Base-by-base conservation (phyloP, 1,284 basidiomycete genomes). In the Peniophora sp. region DNA sequence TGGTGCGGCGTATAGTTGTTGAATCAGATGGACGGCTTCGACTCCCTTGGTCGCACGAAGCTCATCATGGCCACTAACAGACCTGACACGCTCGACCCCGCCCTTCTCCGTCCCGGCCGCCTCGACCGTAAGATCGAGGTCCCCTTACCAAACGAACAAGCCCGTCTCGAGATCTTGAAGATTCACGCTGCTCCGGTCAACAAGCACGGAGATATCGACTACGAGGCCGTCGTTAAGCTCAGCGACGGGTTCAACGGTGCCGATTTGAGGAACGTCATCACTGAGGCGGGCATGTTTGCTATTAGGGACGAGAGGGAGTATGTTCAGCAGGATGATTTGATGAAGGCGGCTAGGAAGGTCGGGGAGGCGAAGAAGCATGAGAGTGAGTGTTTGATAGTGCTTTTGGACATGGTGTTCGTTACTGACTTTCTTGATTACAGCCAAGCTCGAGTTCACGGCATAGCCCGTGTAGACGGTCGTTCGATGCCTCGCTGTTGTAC, bases 1-100 rank as follows among this genome's bases (percentile, higher is more conserved):
- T 17, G 34, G 35, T 48, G 46, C 27, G 50, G 9, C 49, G 34
- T 35, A n/a, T 61, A 94, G 91, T 76, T 99, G 32, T 79, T 99
- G 45, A 99, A 99, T 67, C 96, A 99, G 71, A 97, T 99, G 93
- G 97, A 99, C 67, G 97, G 97, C 27, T 99, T 99, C 73, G 97
- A 99, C 69, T 92, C 94, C 14, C 77, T 98, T 22, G 97, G 96
- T 48, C 80, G 79, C 61, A 99, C 95, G 41, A 99, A 99, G 70
- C 82, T 99, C 52, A 99, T 99, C 69, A 98, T 99, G 94, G 95
- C 93, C 2, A 97, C 94, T 34, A 97, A 97, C 74, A 78, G 94
- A 64, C 94, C 94, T 1, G 95, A 97, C 68, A 98, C 96, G 2
- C 83, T 99, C 34, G 97, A 99, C 70, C 97, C 97, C 14, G 97